Evolutionary conservation across 208 protist species (phyloP), one percentile per base, ranked within the genome.

Genomic region (Lotmaria passim): DNA sequence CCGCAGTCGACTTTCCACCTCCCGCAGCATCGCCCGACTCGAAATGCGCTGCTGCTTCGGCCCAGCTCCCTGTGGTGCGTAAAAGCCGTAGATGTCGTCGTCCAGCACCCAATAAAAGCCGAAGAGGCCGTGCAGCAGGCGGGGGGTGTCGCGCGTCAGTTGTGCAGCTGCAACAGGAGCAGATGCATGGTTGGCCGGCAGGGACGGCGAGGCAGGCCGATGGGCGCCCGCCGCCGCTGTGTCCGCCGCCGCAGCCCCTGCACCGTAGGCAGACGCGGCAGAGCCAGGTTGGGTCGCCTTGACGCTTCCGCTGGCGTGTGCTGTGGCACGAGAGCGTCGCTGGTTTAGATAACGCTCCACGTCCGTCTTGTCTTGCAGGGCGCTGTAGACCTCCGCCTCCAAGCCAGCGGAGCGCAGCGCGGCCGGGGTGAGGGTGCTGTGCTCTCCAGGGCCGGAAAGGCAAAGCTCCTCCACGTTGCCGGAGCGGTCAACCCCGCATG

Each of bases 31-130:
- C 36, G 79, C 74, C 17, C 90, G 84, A 3, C 75, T 55, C 15
- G 85, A 83, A 28, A 93, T 81, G 34, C 50, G 63, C 43, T 91
- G 82, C 31, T 89, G 88, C 55, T 86, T 83, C 21, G 44, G 56
- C 30, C 44, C 55, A 2, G 57, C 10, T 3, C 28, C 53, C 44
- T 58, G 26, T 12, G 75, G 57, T 31, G 64, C 52, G 62, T 81
- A 72, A 44, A 97, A 93, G 60, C 62, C 61, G 50, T 81, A 85
- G 56, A 97, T 92, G 59, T 97, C 93, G 66, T 97, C 93, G 43
- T 97, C 93, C n/a, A 97, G 64, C 0, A 97, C 91, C 90, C 93
- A 97, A 66, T 90, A 90, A 34, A 79, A 82, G 19, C 82, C 85
- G 24, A 79, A 72, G 36, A 90, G 69, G 8, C 72, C 52, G 63